Conservation (phyloP, 179 eudicot genomes). For the Beta lomatogona region DNA sequence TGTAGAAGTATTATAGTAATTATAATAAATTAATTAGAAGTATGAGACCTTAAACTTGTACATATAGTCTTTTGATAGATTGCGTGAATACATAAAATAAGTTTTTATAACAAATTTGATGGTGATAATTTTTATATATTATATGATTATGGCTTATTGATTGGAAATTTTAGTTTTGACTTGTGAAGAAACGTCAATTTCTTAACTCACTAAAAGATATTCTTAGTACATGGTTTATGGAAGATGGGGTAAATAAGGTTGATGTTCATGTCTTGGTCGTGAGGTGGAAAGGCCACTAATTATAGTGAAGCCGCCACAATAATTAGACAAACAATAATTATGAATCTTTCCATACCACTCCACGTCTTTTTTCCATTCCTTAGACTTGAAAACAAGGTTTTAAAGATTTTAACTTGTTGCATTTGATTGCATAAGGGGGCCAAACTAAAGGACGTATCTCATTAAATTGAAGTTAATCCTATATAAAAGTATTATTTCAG, state of each 20-base stretch:
- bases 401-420: not conserved
- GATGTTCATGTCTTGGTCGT: not conserved
- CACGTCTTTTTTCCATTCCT: conserved; percentile 24
- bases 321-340: conserved; percentile 16
- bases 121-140: not conserved
- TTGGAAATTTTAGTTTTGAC: too few species aligned
- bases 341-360: conserved; percentile 5
- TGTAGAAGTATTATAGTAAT: too few species aligned
- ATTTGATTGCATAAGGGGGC: conserved; percentile 1
- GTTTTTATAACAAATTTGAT: not conserved
- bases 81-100: not conserved
- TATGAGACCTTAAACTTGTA: not conserved
- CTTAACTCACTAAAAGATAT: conserved; percentile 1
- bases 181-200: not conserved
- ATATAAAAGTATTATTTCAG: too few species aligned
- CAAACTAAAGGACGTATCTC: not conserved
- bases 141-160: too few species aligned
- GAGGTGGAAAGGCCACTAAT: conserved; percentile 26
- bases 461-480: too few species aligned
- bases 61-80: not conserved
- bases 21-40: too few species aligned
- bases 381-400: conserved; percentile 10
- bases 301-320: conserved; percentile 38
- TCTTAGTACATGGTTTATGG: not conserved
- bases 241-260: not conserved